Evolutionary conservation across 2,329 filamentous ascomycete genomes (phyloP), one percentile per base, ranked within the genome.

Genomic region (Beauveria brongniartii): DNA sequence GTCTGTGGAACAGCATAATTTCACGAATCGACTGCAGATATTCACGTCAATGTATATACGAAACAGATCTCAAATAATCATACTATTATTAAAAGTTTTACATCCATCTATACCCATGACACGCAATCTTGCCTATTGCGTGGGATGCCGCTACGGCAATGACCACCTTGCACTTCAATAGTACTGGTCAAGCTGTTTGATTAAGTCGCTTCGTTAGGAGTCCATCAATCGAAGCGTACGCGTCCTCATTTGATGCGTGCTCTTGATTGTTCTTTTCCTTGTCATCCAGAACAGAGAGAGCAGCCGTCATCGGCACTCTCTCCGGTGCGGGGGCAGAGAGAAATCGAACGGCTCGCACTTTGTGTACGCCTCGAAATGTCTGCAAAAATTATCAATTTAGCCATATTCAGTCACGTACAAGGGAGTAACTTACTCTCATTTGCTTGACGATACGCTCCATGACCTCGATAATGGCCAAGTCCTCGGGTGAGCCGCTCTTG

Each of bases 371-470:
- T 5, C 55, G 46, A 22, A 58, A 58, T 8, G 46, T 58, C 55
- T 58, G 18, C 20, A n/a, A 34, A n/a, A 37, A 37, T 5, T 14
- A 34, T 5, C 34, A 16, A 6, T 5, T 14, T 37, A 16, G 34
- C 34, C 34, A 37, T 16, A 14, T 9, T 47, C 24, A 26, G 5
- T 26, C 1, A 26, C 16, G n/a, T 0, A 1, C 8, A 12, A 26
- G 14, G 2, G 5, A 3, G n/a, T 14, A 16, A 46, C 30, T 40
- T 18, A 50, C 55, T n/a, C 55, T 50, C 55, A 57, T 57, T 41
- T 57, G 55, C 20, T 57, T 57, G 30, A 57, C 55, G 18, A 57
- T 57, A 14, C 55, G 55, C 14, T 50, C 55, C 55, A 57, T 57
- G 20, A 57, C 55, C 16, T 57, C 30, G 12, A n/a, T 22, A 16